A percentile compares a stretch with the other conserved stretches of the same genome.
phyloP scores from a whole-genome alignment of 2,329 filamentous ascomycete species.

The Cladosporium sp. region DNA sequence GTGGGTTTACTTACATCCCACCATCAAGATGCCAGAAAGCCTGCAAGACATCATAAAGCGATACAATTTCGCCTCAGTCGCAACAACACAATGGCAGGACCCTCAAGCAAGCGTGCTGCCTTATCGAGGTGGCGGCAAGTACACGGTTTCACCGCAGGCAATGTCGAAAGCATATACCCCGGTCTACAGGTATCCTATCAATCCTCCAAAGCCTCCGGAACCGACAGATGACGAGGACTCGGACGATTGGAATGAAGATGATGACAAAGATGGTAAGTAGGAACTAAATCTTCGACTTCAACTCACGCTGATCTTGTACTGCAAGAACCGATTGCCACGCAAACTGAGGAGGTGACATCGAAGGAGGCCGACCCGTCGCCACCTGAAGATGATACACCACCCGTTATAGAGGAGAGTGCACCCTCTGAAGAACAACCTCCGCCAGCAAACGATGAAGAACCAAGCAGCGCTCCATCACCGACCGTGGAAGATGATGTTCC shows the following conservation, averaged over 20 bases:
- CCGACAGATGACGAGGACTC: conserved; percentile 8
- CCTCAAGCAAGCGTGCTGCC: conserved; percentile 11
- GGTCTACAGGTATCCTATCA: conserved; percentile 14
- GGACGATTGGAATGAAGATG: not conserved
- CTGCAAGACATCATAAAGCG: conserved; percentile 10
- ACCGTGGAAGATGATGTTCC: not conserved
- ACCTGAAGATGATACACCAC: not conserved
- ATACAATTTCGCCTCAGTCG: conserved; percentile 10
- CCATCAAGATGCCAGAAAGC: conserved; percentile 17
- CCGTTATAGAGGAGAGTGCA: not conserved
- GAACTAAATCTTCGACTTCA: not conserved
- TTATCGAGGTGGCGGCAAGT: conserved; percentile 6
- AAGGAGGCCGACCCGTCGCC: not conserved
- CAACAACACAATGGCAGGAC: conserved; percentile 16
- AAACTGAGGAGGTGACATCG: not conserved
- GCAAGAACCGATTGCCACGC: not conserved
- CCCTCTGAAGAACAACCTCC: not conserved
- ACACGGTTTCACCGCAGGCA: conserved; percentile 9
- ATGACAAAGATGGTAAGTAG: not conserved
- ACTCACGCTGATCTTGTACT: not conserved
- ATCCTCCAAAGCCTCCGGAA: conserved; percentile 7
- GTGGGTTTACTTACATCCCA: conserved; percentile 38
- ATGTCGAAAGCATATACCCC: conserved; percentile 5
- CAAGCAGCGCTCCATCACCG: not conserved
- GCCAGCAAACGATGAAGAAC: not conserved